These are phyloP conservation scores for Hanseniaspora uvarum DNA, from an alignment of 1,139 yeast species.

Conservation along the genomic window DNA sequence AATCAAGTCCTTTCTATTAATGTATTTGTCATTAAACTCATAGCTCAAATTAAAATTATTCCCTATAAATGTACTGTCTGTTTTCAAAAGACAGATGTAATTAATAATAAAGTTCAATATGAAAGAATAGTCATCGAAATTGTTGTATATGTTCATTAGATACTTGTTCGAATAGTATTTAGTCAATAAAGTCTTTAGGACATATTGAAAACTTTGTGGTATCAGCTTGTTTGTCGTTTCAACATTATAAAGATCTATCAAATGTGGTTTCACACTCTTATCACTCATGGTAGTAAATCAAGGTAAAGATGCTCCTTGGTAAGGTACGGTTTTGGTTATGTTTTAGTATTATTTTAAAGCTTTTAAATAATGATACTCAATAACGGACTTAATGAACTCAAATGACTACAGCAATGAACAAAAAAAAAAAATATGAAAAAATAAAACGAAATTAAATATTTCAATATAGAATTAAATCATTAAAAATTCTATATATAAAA, in stretches of 20 bases:
- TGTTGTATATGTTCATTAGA: slow-evolving; percentile 5
- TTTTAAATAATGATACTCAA: too few relatives aligned
- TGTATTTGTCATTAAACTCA: background rate
- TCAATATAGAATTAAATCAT: background rate
- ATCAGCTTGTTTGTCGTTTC: slow-evolving; percentile 4
- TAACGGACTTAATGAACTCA: too few relatives aligned
- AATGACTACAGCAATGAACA: background rate
- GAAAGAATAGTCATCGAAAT: slow-evolving; percentile 4
- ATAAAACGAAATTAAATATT: too few relatives aligned
- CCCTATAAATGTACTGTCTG: slow-evolving; percentile 10
- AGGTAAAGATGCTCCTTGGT: background rate
- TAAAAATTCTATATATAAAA: background rate
- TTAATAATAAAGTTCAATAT: background rate
- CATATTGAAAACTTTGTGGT: slow-evolving; percentile 8
- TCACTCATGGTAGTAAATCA: background rate
- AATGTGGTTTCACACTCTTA: background rate
- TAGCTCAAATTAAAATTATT: slow-evolving; percentile 11
- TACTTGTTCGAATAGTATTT: slow-evolving; percentile 12
- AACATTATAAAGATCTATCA: slow-evolving; percentile 5
- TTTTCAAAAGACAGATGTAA: background rate
- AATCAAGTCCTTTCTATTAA: slow-evolving; percentile 3
- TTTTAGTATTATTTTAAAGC: too few relatives aligned
- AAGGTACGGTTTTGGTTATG: too few relatives aligned
- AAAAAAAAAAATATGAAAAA: too few relatives aligned
- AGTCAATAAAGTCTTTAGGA: background rate